phyloP scores from a whole-genome alignment of 2,329 filamentous ascomycete species.

The Calycina herbarum region DNA sequence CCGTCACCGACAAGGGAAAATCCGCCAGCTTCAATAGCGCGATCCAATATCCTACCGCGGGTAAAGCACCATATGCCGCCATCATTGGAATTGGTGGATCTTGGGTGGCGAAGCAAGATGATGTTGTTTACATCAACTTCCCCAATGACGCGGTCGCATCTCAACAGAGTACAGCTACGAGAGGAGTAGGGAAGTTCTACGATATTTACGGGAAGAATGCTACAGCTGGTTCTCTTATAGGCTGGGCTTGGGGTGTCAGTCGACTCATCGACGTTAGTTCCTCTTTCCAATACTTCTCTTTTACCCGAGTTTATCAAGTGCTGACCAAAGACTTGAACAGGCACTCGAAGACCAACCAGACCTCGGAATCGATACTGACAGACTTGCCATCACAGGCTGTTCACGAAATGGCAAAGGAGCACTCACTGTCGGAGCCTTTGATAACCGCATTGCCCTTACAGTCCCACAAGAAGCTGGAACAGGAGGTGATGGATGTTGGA shows the following conservation, averaged over 20 bases:
- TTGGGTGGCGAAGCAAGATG: conserved; percentile 52
- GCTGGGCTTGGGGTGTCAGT: conserved; percentile 63
- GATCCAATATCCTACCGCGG: conserved; percentile 42
- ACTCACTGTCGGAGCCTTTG: conserved; percentile 57
- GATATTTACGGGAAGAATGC: conserved; percentile 36
- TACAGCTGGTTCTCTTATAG: conserved; percentile 52
- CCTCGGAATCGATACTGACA: conserved; percentile 47
- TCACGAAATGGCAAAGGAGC: conserved; percentile 64
- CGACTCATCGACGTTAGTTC: conserved; percentile 51
- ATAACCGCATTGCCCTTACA: conserved; percentile 57
- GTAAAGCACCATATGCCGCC: conserved; percentile 48
- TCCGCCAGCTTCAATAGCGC: conserved; percentile 45
- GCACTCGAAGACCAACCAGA: conserved; percentile 52
- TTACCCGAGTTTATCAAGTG: too few relatives aligned
- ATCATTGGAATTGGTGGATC: conserved; percentile 56
- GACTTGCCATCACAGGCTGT: conserved; percentile 60
- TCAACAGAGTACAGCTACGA: conserved; percentile 39
- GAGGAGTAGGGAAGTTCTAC: conserved; percentile 11
- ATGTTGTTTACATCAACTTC: conserved; percentile 48
- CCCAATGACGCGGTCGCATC: conserved; percentile 56
- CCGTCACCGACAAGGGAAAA: conserved; percentile 41
- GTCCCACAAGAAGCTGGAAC: conserved; percentile 62
- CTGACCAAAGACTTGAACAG: too few relatives aligned
- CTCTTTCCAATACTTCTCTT: too few relatives aligned
- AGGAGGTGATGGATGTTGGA: conserved; percentile 61